Base-by-base conservation (phyloP, 257 asterid species). In the Ballota nigra region DNA sequence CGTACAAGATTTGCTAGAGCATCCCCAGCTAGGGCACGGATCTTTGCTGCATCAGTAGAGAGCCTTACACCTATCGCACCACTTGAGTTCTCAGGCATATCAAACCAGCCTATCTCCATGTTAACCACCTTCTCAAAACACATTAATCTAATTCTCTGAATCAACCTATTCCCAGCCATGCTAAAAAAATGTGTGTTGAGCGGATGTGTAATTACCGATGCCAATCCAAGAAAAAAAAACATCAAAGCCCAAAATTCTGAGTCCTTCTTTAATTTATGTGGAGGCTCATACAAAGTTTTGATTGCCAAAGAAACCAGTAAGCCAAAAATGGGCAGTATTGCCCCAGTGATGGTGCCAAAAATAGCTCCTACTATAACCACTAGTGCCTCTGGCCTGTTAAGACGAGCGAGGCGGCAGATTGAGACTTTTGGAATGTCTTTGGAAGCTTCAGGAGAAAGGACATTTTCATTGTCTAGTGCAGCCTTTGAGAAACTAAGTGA, bases 31-130 rank as follows among this genome's bases (percentile, higher is more conserved):
- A 86, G 67, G 65, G 77, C 79, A 5, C 87, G 81, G 9, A 82
- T 20, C 36, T 64, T 65, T 41, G 86, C 79, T 31, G 87, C 91
- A 79, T 86, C 88, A 62, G 78, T 52, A 5, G 91, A 83, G 29
- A 86, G 91, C 78, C 76, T 81, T 53, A 84, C 73, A 23, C 83
- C 78, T 9, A 81, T 78, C 34, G 55, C 49, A 24, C 88, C 88
- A 19, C 85, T 74, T 1, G 92, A 74, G 78, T 86, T 77, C 53
- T 79, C 80, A 19, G 80, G 77, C 70, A 71, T 75, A 8, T 82
- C 92, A 24, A 74, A 84, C 87, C 89, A 84, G 33, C 86, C 77
- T 29, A 86, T 59, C 73, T 86, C 86, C 86, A 77, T 84, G 69
- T 81, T 80, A 34, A 86, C 84, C 59, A 78, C 69, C 58, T 84